Base-by-base conservation (phyloP, 441 rosid genomes). In the Pelargonium citronellum region DNA sequence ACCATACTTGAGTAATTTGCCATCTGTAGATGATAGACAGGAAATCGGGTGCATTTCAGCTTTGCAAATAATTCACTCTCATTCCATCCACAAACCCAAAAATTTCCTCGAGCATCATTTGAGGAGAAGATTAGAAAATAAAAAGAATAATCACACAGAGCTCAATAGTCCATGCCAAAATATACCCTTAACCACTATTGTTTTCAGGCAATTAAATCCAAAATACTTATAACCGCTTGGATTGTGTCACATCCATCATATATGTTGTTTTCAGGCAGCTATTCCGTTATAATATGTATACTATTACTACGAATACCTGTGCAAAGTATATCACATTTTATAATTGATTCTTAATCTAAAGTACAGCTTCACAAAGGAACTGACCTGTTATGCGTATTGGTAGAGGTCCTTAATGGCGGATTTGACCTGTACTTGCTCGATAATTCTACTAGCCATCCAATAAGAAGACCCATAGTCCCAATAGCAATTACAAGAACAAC, bases 401-500 rank as follows among this genome's bases (percentile, higher is more conserved):
- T 70, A 73, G 87, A 83, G 53, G 83, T 74, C 44, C 81, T 83
- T 16, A 69, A 58, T 27, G 91, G 76, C 47, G 83, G 84, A 74
- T 86, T 78, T 15, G 91, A 84, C 68, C 92, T 79, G 72, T 78
- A 74, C 75, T 89, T 88, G 67, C 85, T 81, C 17, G 87, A 78
- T 57, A 92, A 77, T 73, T 95, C 99, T 74, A 90, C 79, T 64
- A 92, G 72, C 89, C 83, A 90, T 37, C 96, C 98, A 17, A 92
- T 67, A 68, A 95, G 82, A 68, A 95, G 97, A 73, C 91, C 99
- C 13, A 79, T 65, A 43, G 83, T 81, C 15, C 99, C 97, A 47
- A 95, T 95, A 72, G 91, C 88, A 80, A 90, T 72, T 66, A 95
- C 98, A 74, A 95, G 89, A 71, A 85, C 79, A 69, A 92, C 83